A percentile compares a stretch with the other conserved stretches of the same genome.
These are phyloP conservation scores for Gautieria morchelliformis DNA, from an alignment of 768 basidiomycete genomes.

Conservation along the genomic window DNA sequence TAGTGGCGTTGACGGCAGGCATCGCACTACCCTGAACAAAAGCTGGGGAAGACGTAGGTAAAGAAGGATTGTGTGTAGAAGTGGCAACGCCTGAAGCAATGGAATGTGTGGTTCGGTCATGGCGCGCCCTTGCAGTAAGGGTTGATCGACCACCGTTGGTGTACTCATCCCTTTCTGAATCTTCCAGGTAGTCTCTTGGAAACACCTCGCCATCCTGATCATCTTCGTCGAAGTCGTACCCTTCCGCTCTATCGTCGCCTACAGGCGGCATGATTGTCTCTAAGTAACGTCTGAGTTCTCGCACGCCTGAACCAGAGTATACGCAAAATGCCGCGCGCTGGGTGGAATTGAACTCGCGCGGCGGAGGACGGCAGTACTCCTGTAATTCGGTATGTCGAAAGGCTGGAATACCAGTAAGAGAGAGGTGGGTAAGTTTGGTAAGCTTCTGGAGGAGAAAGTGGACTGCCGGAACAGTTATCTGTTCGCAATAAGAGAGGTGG, in stretches of 20 bases:
- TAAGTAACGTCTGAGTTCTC: slow-evolving; percentile 70
- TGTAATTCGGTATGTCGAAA: slow-evolving; percentile 83
- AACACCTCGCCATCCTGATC: slow-evolving; percentile 57
- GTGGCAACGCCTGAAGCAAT: neutral
- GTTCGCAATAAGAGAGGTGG: slow-evolving; percentile 95
- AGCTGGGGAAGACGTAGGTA: neutral
- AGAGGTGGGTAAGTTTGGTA: slow-evolving; percentile 88
- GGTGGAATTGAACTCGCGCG: slow-evolving; percentile 80
- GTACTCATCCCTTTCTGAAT: slow-evolving; percentile 27
- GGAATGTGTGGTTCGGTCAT: neutral
- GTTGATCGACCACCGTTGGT: slow-evolving; percentile 20
- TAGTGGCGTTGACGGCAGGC: neutral
- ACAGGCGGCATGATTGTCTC: slow-evolving; percentile 29
- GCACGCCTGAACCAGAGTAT: slow-evolving; percentile 87
- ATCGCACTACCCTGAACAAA: neutral
- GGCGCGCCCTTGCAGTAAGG: neutral
- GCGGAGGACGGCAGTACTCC: slow-evolving; percentile 81
- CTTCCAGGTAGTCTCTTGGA: slow-evolving; percentile 31
- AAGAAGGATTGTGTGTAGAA: neutral
- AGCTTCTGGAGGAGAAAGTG: slow-evolving; percentile 84
- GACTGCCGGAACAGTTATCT: slow-evolving; percentile 85
- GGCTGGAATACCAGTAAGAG: slow-evolving; percentile 91
- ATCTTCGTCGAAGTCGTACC: slow-evolving; percentile 27
- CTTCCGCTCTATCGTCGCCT: slow-evolving; percentile 54
- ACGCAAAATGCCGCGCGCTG: slow-evolving; percentile 93